Percentiles rank a stretch among this genome's conserved stretches.
phyloP scores from a whole-genome alignment of 352 stramenopile species.

The Albugo laibachii region DNA sequence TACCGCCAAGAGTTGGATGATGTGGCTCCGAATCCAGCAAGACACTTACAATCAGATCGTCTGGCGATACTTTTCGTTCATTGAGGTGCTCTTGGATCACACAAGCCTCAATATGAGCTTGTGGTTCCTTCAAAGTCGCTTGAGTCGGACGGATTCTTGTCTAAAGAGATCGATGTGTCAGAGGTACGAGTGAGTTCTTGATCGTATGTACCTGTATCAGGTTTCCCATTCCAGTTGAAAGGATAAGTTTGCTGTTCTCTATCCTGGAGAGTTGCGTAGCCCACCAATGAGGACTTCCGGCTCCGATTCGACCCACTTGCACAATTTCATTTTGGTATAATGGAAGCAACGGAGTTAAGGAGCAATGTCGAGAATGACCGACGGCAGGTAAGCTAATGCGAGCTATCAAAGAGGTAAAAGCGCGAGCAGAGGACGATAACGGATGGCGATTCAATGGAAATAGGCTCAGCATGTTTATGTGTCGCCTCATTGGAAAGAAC shows the following conservation, averaged over 20 bases:
- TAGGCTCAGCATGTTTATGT: too few species aligned
- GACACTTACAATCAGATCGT: neutral
- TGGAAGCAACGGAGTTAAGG: too few species aligned
- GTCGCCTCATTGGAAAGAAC: too few species aligned
- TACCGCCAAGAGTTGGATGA: too few species aligned
- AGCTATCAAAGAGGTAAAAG: too few species aligned
- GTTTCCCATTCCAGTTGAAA: constrained; percentile 25
- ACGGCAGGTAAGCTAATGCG: too few species aligned
- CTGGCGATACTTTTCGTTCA: constrained; percentile 1
- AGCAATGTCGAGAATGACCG: too few species aligned
- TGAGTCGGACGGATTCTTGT: neutral
- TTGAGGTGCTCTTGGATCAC: constrained; percentile 12
- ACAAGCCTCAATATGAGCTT: constrained; percentile 17
- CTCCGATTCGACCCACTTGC: constrained; percentile 9
- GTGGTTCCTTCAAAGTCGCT: neutral
- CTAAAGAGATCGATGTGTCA: neutral
- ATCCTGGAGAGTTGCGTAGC: constrained; percentile 50
- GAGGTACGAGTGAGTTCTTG: neutral
- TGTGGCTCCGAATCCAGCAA: neutral
- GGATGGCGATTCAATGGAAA: too few species aligned
- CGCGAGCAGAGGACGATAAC: too few species aligned
- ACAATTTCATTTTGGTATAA: too few species aligned
- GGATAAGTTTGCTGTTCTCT: constrained; percentile 21
- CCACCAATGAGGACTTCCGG: constrained; percentile 47
- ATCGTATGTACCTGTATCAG: constrained; percentile 21